Conservation (phyloP, 768 basidiomycete species). For the Pluteus cervinus region DNA sequence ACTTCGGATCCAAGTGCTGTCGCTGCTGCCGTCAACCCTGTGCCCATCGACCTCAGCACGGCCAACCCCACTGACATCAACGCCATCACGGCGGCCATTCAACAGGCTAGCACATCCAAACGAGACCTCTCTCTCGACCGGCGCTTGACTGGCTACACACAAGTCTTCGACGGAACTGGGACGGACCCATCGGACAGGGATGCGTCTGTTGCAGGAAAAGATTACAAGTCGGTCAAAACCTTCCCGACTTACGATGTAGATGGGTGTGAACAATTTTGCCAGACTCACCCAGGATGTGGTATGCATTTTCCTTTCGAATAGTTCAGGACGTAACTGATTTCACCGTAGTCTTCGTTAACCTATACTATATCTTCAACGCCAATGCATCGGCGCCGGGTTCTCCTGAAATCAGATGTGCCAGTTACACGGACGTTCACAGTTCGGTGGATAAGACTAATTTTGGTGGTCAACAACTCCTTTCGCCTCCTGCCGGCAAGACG, state of each 20-base stretch:
- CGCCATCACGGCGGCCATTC: too few species aligned
- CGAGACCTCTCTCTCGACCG: too few species aligned
- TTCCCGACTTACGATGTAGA: conserved; percentile 39
- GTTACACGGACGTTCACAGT: conserved; percentile 37
- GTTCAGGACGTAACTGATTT: conserved; percentile 1
- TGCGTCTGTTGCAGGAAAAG: conserved; percentile 40
- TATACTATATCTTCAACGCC: conserved; percentile 45
- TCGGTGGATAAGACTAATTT: conserved; percentile 39
- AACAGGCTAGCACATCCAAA: too few species aligned
- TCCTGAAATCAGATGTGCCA: conserved; percentile 45
- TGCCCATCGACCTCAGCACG: neutral
- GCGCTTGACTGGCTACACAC: conserved; percentile 25
- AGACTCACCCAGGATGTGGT: conserved; percentile 34
- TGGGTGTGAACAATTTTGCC: conserved; percentile 36
- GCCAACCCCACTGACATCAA: conserved; percentile 21
- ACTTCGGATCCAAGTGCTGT: neutral
- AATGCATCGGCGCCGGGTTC: conserved; percentile 27
- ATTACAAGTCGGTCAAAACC: conserved; percentile 41
- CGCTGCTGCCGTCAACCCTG: neutral
- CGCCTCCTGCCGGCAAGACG: conserved; percentile 27
- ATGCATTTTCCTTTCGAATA: conserved; percentile 11
- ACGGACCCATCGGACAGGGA: conserved; percentile 30
- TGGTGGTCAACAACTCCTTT: conserved; percentile 35
- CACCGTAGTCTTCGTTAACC: conserved; percentile 37
- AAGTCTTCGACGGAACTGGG: conserved; percentile 34